Percentiles rank a stretch among this genome's conserved stretches.
Conservation (phyloP, 2,329 filamentous ascomycete genomes). For the Colletotrichum euphorbiae region DNA sequence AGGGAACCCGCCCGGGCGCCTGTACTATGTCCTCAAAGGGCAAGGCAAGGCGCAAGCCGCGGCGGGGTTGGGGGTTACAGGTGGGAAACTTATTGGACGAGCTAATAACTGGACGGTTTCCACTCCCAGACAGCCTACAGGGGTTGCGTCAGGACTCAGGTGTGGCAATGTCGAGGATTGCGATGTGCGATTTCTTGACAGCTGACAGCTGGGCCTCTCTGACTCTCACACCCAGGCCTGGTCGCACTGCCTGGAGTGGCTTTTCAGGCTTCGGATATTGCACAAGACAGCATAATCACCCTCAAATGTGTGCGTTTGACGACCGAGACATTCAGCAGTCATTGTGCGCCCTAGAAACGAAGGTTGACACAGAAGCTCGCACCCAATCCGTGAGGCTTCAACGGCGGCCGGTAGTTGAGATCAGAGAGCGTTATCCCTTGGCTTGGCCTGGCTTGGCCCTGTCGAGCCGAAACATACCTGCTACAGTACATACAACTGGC, state of each 20-base stretch:
- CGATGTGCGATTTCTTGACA: constrained; percentile 26
- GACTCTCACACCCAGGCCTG: background rate
- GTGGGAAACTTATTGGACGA: constrained; percentile 16
- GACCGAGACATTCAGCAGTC: constrained; percentile 25
- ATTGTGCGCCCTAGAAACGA: constrained; percentile 5
- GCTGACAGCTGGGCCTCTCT: constrained; percentile 10
- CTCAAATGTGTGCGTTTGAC: background rate
- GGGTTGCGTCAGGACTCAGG: constrained; percentile 1
- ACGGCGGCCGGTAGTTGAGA: background rate
- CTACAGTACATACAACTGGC: background rate
- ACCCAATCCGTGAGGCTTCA: background rate
- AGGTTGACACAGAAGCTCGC: constrained; percentile 8
- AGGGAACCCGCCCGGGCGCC: background rate
- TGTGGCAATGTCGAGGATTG: constrained; percentile 33
- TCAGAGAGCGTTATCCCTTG: background rate
- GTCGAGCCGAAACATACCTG: constrained; percentile 26
- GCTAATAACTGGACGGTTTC: constrained; percentile 21
- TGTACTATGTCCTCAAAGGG: too few species aligned
- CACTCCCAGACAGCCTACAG: constrained; percentile 24
- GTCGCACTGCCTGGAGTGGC: constrained; percentile 1
- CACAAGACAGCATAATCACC: constrained; percentile 13
- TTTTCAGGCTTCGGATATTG: constrained; percentile 15
- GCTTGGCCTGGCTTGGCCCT: constrained; percentile 8
- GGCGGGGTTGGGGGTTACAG: constrained; percentile 3
- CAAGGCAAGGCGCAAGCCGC: constrained; percentile 28